These are phyloP conservation scores for Blastomyces gilchristii DNA, from an alignment of 2,329 filamentous ascomycete species.

Conservation along the genomic window DNA sequence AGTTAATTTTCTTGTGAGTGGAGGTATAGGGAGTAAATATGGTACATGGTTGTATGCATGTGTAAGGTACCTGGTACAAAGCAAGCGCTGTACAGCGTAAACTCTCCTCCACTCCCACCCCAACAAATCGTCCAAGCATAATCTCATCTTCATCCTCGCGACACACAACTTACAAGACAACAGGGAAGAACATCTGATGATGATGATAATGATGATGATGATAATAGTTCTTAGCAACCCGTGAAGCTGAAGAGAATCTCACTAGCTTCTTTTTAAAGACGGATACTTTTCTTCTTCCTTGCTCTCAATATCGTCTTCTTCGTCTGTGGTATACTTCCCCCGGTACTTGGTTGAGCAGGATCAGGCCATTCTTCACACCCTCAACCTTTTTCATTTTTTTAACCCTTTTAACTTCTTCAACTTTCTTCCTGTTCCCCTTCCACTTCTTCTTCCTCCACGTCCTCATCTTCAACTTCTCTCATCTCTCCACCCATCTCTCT, in stretches of 20 bases:
- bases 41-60: neutral
- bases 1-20: neutral
- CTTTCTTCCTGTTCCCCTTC: neutral
- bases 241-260: too few relatives aligned
- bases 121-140: neutral
- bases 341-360: neutral
- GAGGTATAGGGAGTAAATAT: neutral
- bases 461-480: neutral
- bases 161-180: too few relatives aligned
- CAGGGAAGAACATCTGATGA: too few relatives aligned
- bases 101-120: constrained; percentile 2
- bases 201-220: too few relatives aligned
- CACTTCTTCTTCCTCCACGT: neutral
- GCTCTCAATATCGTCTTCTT: neutral
- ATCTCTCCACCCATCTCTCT: too few relatives aligned
- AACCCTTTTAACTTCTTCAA: neutral
- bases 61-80: neutral
- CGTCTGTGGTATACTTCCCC: neutral
- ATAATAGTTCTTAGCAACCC: too few relatives aligned
- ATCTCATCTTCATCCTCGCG: too few relatives aligned
- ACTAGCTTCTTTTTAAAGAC: too few relatives aligned
- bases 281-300: neutral
- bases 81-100: neutral
- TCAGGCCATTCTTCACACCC: neutral
- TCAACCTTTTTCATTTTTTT: neutral